Evolutionary conservation across 1,284 basidiomycete species (phyloP).

Genomic region (Cronartium quercuum): DNA sequence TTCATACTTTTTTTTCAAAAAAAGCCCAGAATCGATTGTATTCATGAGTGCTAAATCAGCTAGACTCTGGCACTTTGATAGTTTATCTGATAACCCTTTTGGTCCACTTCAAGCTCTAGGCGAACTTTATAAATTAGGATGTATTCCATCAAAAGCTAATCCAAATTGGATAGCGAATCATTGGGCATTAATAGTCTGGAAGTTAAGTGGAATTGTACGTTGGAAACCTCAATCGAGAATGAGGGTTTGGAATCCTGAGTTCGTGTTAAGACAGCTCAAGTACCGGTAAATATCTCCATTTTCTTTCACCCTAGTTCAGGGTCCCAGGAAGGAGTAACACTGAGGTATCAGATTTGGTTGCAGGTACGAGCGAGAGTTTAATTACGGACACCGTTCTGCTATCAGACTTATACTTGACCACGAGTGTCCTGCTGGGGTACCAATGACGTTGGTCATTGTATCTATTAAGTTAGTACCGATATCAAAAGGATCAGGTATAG

Average conservation of each 20-base stretch:
- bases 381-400: constrained; percentile 13
- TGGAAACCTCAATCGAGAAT: constrained; percentile 22
- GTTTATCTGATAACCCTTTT: constrained; percentile 25
- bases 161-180: constrained; percentile 33
- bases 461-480: constrained; percentile 2
- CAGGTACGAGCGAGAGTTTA: constrained; percentile 36
- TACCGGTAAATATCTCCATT: constrained; percentile 12
- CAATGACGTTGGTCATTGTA: constrained; percentile 23
- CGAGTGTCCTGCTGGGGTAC: constrained; percentile 12
- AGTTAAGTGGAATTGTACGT: constrained; percentile 17
- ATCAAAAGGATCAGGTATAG: not conserved
- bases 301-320: too few species aligned
- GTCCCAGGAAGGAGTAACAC: not conserved
- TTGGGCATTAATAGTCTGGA: constrained; percentile 32
- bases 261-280: constrained; percentile 19
- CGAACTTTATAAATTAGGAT: constrained; percentile 19
- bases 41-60: constrained; percentile 31
- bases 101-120: constrained; percentile 25
- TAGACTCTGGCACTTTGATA: constrained; percentile 24
- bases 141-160: not conserved
- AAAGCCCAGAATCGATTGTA: constrained; percentile 33
- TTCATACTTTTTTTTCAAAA: not conserved
- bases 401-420: constrained; percentile 13
- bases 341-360: not conserved
- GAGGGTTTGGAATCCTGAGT: constrained; percentile 19